Evolutionary conservation across 1,139 yeast genomes (phyloP), one percentile per base, ranked within the genome.

Genomic region (Pichia sp.): DNA sequence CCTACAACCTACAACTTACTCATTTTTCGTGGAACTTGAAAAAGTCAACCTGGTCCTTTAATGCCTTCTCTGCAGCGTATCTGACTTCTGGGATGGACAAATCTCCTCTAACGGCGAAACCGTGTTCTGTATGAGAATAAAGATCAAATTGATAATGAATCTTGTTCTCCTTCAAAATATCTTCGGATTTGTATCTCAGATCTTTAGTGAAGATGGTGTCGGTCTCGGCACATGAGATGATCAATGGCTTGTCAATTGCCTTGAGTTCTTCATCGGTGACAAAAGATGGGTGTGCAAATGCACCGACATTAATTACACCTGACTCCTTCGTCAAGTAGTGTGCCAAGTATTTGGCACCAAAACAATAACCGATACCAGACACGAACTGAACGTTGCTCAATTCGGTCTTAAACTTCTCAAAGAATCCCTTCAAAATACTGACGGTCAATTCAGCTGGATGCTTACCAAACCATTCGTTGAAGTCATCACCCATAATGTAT

Each of bases 41-140:
- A 73, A 74, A 78, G 45, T 57, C 52, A 29, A 74, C 48, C 55
- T 77, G 84, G 56, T 82, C 93, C 23, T 44, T 30, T 29, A 83
- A 59, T 3, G 77, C 67, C 64, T 77, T 82, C 47, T 82, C 85
- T 58, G 72, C 77, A 31, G 95, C 91, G 48, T 76, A 79, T 52
- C 63, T 67, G 41, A 71, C 73, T 31, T 50, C 53, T 10, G 84
- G 81, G 42, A 63, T 61, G 12, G 64, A 46, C 25, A 68, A 42
- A 56, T 87, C 95, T 41, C 93, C 95, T 61, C 81, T 79, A 30
- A 72, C 77, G 16, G 94, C 72, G 54, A 64, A 86, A 1, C 96
- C 96, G 55, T 86, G 96, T 3, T 55, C 29, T 18, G 72, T 79
- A 35, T 80, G 79, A 24, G 78, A 59, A 53, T 72, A 77, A 35